Conservation (phyloP, 106 monocot genomes). For the Dendrobium catenatum region DNA sequence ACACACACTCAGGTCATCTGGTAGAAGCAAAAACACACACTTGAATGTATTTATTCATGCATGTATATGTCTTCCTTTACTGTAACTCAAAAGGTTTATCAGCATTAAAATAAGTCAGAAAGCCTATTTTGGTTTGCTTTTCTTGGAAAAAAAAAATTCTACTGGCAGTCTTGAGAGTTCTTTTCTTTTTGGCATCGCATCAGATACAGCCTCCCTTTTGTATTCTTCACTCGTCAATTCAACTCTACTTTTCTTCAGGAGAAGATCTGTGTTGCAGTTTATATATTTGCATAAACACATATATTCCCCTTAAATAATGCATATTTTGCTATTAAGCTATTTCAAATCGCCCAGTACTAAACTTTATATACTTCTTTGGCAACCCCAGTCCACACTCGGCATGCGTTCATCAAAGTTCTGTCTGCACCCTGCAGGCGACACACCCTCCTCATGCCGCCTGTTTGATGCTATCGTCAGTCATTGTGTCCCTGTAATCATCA, state of each 20-base stretch:
- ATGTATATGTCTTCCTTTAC: not conserved
- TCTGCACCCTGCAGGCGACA: conserved; percentile 91
- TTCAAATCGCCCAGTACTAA: not conserved
- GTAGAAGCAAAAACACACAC: no score
- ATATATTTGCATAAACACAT: no score
- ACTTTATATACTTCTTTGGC: not conserved
- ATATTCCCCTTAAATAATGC: no score
- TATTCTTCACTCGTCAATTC: not conserved
- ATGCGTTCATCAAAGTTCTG: conserved; percentile 97
- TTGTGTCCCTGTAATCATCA: conserved; percentile 86
- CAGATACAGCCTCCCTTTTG: not conserved
- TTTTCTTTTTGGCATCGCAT: not conserved
- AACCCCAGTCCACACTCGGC: conserved; percentile 59
- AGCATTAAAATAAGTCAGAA: not conserved
- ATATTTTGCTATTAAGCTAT: no score
- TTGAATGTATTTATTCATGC: not conserved
- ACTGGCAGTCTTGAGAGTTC: not conserved
- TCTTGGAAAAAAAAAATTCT: not conserved
- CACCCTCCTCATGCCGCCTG: conserved; percentile 92
- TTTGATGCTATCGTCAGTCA: conserved; percentile 95
- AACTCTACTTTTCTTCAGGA: not conserved
- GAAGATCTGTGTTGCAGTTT: not conserved
- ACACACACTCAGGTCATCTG: no score
- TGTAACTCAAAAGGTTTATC: no score
- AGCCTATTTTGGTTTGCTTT: not conserved